Base-by-base conservation (phyloP, 2,329 filamentous ascomycete species). In the Dothideomycetidae sp. region DNA sequence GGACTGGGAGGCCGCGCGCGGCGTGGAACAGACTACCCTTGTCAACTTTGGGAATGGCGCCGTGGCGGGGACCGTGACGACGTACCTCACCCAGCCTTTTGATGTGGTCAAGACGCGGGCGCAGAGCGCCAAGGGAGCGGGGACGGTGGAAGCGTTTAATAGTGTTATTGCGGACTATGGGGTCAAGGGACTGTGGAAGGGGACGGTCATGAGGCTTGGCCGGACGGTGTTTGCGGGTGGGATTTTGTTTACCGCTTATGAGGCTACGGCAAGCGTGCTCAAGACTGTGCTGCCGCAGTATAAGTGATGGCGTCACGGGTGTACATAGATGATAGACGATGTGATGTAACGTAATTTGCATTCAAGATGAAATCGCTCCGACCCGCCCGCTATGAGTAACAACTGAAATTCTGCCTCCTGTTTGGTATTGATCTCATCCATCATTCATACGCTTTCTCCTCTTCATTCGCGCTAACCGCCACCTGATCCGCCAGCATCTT, bases 161-260 rank as follows among this genome's bases (percentile, higher is more conserved):
- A 66, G 63, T 36, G 62, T 80, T 3, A 50, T 72, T 36, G 51
- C 56, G 0, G 72, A 78, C 45, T 66, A 69, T 44, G 76, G 75
- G 0, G 44, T 78, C 2, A 62, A 59, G 28, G 75, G 69, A 0
- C 73, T 79, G 43, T 81, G 75, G 75, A 71, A 68, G 41, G 76
- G 76, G 1, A 80, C 74, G 21, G 71, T 72, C 0, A 80, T 81
- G 76, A 62, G 77, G 39, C 49, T 81, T 15, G 74, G 75, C 1
- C 55, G 76, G 43, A 66, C 75, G 3, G 63, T 80, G 1, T 64
- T 80, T 31, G 74, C 71, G 45, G 76, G 75, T n/a, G 75, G 75
- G 0, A 77, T 78, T 41, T 54, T 78, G 1, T 77, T 78, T 44
- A 73, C 71, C 2, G 67, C 69, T 2, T 76, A 76, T 48, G 74